Conservation (phyloP, 176 grass and related monocot species). For the Oryza australiensis region DNA sequence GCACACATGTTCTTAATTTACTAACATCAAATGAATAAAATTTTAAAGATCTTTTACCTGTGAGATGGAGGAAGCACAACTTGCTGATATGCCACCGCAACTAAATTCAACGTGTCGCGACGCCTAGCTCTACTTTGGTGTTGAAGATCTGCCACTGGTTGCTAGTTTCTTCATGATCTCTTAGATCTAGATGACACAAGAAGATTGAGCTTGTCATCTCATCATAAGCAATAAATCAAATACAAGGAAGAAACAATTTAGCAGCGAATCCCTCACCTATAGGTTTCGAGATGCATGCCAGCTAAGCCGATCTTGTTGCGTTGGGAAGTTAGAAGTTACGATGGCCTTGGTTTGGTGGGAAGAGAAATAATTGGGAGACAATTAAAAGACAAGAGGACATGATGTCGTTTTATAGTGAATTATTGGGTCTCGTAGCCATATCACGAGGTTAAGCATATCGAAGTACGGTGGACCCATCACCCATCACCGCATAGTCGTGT, state of each 20-base stretch:
- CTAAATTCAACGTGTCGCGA: background rate
- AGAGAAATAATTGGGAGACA: background rate
- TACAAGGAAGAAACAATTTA: background rate
- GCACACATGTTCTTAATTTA: too few relatives aligned
- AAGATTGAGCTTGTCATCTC: background rate
- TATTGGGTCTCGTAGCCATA: background rate
- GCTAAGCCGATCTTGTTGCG: background rate
- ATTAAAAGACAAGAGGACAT: background rate
- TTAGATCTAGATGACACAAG: background rate
- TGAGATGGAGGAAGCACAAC: background rate
- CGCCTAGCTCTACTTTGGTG: background rate
- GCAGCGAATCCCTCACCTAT: background rate
- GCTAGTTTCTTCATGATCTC: background rate
- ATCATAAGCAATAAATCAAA: background rate
- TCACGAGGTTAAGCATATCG: too few relatives aligned
- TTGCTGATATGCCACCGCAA: background rate
- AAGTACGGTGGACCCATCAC: too few relatives aligned
- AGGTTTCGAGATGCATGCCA: background rate
- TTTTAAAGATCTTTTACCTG: background rate
- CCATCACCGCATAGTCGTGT: too few relatives aligned
- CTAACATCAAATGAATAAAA: too few relatives aligned
- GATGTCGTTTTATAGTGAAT: background rate
- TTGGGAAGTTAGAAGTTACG: background rate
- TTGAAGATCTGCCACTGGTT: background rate
- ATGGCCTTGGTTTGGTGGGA: background rate